These are phyloP conservation scores for Nakataea oryzae DNA, from an alignment of 2,329 filamentous ascomycete species.

Conservation along the genomic window DNA sequence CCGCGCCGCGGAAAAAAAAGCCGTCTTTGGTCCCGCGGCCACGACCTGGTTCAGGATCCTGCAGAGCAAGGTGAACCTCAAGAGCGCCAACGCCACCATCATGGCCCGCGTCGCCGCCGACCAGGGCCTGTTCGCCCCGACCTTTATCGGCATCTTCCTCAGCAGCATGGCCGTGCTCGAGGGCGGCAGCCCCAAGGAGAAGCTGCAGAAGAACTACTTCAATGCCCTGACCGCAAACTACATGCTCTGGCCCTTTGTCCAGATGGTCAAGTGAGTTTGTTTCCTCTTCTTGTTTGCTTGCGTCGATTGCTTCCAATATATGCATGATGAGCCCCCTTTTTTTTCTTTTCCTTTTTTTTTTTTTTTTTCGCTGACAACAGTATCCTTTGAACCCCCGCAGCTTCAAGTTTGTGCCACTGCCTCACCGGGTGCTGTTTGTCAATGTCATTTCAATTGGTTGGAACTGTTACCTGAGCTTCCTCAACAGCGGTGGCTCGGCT, in stretches of 20 bases:
- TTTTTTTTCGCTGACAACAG: neutral
- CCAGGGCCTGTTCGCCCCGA: slow-evolving; percentile 75
- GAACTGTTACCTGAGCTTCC: slow-evolving; percentile 54
- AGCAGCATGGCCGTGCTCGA: slow-evolving; percentile 77
- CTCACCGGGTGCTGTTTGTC: slow-evolving; percentile 76
- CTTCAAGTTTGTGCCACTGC: slow-evolving; percentile 76
- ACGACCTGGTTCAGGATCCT: slow-evolving; percentile 82
- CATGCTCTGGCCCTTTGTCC: slow-evolving; percentile 79
- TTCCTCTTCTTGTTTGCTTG: neutral
- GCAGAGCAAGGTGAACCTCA: slow-evolving; percentile 54
- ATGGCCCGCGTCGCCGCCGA: slow-evolving; percentile 69
- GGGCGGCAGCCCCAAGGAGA: slow-evolving; percentile 49
- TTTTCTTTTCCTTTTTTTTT: neutral
- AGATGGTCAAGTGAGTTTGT: slow-evolving; percentile 52
- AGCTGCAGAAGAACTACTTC: slow-evolving; percentile 60
- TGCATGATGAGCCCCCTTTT: too few species aligned
- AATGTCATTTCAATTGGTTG: slow-evolving; percentile 66
- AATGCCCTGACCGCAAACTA: slow-evolving; percentile 73
- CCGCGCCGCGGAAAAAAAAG: slow-evolving; percentile 24
- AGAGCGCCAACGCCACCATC: slow-evolving; percentile 58
- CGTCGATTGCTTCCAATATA: too few species aligned
- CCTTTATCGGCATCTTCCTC: slow-evolving; percentile 73
- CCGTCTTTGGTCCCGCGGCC: slow-evolving; percentile 77
- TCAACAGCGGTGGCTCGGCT: slow-evolving; percentile 34
- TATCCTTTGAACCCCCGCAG: neutral